Percentiles rank a stretch among this genome's conserved stretches.
phyloP scores from a whole-genome alignment of 2,329 filamentous ascomycete species.

The Cercospora zeina region DNA sequence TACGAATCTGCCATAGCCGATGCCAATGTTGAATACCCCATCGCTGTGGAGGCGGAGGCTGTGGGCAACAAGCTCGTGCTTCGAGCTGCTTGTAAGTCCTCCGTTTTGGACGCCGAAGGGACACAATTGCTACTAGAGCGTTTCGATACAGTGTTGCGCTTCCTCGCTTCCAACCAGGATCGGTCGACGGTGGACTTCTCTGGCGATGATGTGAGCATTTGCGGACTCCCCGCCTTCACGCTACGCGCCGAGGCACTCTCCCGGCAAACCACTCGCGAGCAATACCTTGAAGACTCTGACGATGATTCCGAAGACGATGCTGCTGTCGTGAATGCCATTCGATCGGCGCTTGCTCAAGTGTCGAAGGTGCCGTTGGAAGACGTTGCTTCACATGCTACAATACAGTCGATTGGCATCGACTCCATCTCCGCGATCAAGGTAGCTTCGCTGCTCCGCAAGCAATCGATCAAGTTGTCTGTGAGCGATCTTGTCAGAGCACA shows the following conservation, averaged over 20 bases:
- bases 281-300: slow-evolving; percentile 6
- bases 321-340: slow-evolving; percentile 39
- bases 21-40: slow-evolving; percentile 74
- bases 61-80: slow-evolving; percentile 60
- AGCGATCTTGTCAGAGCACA: slow-evolving; percentile 68
- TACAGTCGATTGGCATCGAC: slow-evolving; percentile 85
- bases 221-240: slow-evolving; percentile 57
- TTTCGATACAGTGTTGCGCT: slow-evolving; percentile 61
- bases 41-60: slow-evolving; percentile 79
- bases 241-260: slow-evolving; percentile 16
- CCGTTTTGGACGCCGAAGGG: slow-evolving; percentile 52
- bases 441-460: slow-evolving; percentile 66
- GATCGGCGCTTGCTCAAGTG: slow-evolving; percentile 54
- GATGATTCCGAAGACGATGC: slow-evolving; percentile 9
- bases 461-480: slow-evolving; percentile 63
- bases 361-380: slow-evolving; percentile 57
- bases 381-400: slow-evolving; percentile 62
- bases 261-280: slow-evolving; percentile 18
- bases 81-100: slow-evolving; percentile 68
- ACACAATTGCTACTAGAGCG: slow-evolving; percentile 56
- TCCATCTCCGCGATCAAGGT: slow-evolving; percentile 91
- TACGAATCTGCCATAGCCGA: slow-evolving; percentile 64
- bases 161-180: slow-evolving; percentile 55
- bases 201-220: slow-evolving; percentile 60
- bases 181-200: slow-evolving; percentile 58